These are phyloP conservation scores for Vanderwaltozyma polyspora DNA, from an alignment of 805 yeast genomes.

Conservation along the genomic window DNA sequence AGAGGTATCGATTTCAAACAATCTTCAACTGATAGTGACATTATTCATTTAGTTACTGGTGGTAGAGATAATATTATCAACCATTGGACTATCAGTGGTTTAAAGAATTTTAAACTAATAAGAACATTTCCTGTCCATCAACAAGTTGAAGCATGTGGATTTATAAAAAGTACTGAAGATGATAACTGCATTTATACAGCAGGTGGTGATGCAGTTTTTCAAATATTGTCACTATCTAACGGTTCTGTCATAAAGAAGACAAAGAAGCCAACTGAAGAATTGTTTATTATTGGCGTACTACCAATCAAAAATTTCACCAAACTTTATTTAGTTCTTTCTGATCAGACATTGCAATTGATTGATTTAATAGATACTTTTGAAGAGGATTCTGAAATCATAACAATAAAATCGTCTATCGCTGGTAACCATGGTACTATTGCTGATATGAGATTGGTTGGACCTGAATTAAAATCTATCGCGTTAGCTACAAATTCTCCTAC, in stretches of 20 bases:
- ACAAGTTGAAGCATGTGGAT: constrained; percentile 63
- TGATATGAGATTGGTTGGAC: constrained; percentile 72
- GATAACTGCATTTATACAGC: constrained; percentile 45
- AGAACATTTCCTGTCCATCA: constrained; percentile 66
- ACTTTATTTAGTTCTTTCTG: constrained; percentile 55
- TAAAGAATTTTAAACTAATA: constrained; percentile 40
- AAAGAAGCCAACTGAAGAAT: constrained; percentile 55
- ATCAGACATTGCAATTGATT: constrained; percentile 63
- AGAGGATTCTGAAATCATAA: constrained; percentile 28
- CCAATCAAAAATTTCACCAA: constrained; percentile 27
- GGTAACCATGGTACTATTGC: constrained; percentile 96
- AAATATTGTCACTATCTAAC: constrained; percentile 46
- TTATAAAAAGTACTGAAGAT: constrained; percentile 26
- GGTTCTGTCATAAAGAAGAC: constrained; percentile 36
- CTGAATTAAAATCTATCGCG: constrained; percentile 46
- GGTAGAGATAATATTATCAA: constrained; percentile 72
- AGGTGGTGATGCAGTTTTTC: constrained; percentile 64
- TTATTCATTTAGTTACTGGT: constrained; percentile 54
- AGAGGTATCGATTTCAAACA: constrained; percentile 63
- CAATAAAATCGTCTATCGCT: constrained; percentile 48
- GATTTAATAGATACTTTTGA: constrained; percentile 26
- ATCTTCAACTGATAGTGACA: constrained; percentile 25
- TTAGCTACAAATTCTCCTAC: constrained; percentile 92
- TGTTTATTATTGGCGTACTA: constrained; percentile 52
- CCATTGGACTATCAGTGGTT: constrained; percentile 43